Conservation (phyloP, 2,329 filamentous ascomycete genomes). For the Aschersonia sp. region DNA sequence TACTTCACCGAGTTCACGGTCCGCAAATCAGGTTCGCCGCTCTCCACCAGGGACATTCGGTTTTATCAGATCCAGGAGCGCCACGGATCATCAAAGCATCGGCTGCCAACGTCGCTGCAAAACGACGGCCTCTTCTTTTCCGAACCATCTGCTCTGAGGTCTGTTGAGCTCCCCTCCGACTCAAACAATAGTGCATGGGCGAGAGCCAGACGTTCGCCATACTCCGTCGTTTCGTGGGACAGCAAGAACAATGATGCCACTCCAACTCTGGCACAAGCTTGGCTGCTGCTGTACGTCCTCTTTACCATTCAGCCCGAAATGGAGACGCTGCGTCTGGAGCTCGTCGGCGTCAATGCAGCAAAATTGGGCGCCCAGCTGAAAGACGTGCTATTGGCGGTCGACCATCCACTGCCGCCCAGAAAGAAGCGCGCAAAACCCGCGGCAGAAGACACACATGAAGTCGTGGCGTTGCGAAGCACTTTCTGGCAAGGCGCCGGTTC, state of each 20-base stretch:
- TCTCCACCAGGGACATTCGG: conserved; percentile 4
- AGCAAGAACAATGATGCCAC: conserved; percentile 10
- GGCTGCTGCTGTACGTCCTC: conserved; percentile 37
- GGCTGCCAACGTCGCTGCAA: conserved; percentile 15
- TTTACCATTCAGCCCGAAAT: conserved; percentile 33
- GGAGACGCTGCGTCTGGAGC: conserved; percentile 32
- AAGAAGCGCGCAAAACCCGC: conserved; percentile 11
- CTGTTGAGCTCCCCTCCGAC: conserved; percentile 30
- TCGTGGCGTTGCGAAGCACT: conserved; percentile 34
- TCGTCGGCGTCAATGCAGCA: conserved; percentile 23
- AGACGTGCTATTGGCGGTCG: conserved; percentile 32
- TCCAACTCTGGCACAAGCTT: conserved; percentile 34
- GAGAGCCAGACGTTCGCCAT: conserved; percentile 37
- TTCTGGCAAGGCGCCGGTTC: conserved; percentile 61
- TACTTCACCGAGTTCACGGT: conserved; percentile 31
- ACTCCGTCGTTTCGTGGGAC: conserved; percentile 29
- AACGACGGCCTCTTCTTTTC: conserved; percentile 26
- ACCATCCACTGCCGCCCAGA: conserved; percentile 26
- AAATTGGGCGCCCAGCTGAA: conserved; percentile 23
- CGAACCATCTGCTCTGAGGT: conserved; percentile 31
- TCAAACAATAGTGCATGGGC: conserved; percentile 43
- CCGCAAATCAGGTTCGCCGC: conserved; percentile 13
- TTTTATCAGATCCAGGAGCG: conserved; percentile 22
- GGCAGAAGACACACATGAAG: conserved; percentile 16
- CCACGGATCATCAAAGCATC: conserved; percentile 11